Conservation (phyloP, 1,284 basidiomycete genomes). For the Rhodotorula sp. region DNA sequence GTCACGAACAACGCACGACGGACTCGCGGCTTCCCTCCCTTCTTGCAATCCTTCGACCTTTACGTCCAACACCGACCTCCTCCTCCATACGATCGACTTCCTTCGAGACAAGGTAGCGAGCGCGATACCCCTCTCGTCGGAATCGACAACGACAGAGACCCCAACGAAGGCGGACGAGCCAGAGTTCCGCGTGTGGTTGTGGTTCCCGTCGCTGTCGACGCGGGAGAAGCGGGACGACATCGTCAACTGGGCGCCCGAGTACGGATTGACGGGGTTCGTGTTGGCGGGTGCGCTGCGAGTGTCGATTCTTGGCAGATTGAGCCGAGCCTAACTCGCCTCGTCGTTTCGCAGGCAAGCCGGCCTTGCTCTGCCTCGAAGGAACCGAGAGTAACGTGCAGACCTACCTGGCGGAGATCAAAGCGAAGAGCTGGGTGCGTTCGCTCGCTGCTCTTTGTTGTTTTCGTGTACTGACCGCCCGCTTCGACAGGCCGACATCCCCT, state of each 20-base stretch:
- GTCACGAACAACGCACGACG: slow-evolving; percentile 13
- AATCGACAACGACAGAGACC: background rate
- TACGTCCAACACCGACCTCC: slow-evolving; percentile 8
- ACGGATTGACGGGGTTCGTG: slow-evolving; percentile 51
- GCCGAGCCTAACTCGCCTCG: background rate
- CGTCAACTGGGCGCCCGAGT: slow-evolving; percentile 47
- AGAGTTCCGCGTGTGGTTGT: slow-evolving; percentile 30
- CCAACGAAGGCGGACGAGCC: slow-evolving; percentile 3
- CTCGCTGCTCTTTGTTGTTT: no score
- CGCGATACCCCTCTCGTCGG: background rate
- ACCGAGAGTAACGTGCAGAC: slow-evolving; percentile 46
- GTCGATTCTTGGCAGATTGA: background rate
- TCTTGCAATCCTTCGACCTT: background rate
- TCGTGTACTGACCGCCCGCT: no score
- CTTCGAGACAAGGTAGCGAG: slow-evolving; percentile 1
- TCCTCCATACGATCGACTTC: slow-evolving; percentile 21
- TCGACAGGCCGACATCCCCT: slow-evolving; percentile 49
- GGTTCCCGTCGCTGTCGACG: slow-evolving; percentile 46
- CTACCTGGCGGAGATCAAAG: slow-evolving; percentile 53
- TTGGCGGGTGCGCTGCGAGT: slow-evolving; percentile 24
- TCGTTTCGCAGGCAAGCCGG: slow-evolving; percentile 50
- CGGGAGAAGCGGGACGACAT: slow-evolving; percentile 37
- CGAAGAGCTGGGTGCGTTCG: slow-evolving; percentile 47
- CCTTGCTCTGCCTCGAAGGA: slow-evolving; percentile 52
- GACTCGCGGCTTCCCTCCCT: slow-evolving; percentile 5